Evolutionary conservation across 495 filamentous ascomycete genomes (phyloP).

Genomic region (Penicillium tannophilum): DNA sequence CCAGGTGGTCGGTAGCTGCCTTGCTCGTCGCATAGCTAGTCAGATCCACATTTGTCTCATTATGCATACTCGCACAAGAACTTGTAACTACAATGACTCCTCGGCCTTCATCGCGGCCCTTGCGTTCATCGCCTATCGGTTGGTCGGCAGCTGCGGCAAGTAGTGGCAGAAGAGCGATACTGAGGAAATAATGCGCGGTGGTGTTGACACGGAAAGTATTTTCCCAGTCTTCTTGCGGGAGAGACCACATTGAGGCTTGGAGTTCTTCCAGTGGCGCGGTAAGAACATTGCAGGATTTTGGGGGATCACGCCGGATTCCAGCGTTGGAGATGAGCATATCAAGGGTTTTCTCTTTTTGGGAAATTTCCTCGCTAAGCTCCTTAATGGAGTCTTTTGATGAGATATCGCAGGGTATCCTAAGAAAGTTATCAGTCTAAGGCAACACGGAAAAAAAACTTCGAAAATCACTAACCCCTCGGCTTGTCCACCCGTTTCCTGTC

Average conservation of each 20-base stretch:
- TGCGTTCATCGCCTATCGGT: slow-evolving; percentile 8
- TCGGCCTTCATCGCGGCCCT: slow-evolving; percentile 37
- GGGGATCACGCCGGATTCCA: slow-evolving; percentile 46
- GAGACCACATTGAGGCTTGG: slow-evolving; percentile 48
- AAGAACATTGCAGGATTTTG: slow-evolving; percentile 40
- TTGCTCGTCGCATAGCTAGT: slow-evolving; percentile 49
- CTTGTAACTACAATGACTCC: slow-evolving; percentile 46
- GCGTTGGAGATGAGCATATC: slow-evolving; percentile 51
- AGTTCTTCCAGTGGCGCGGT: slow-evolving; percentile 37
- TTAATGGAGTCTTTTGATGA: slow-evolving; percentile 39
- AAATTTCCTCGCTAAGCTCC: slow-evolving; percentile 25
- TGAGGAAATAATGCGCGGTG: slow-evolving; percentile 48
- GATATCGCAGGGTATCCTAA: slow-evolving; percentile 42
- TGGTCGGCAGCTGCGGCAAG: slow-evolving; percentile 34
- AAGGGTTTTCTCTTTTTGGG: slow-evolving; percentile 27
- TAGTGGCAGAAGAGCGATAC: slow-evolving; percentile 42
- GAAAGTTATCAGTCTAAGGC: neutral
- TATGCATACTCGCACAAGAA: slow-evolving; percentile 51
- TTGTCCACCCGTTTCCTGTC: slow-evolving; percentile 30
- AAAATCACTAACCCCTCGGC: slow-evolving; percentile 32
- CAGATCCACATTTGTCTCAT: slow-evolving; percentile 49
- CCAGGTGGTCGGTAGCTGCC: slow-evolving; percentile 49
- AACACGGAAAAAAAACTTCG: no score
- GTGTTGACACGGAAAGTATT: slow-evolving; percentile 45
- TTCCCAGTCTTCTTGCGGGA: slow-evolving; percentile 37